phyloP scores from a whole-genome alignment of 2,329 filamentous ascomycete genomes.

The Penicillium sp. region DNA sequence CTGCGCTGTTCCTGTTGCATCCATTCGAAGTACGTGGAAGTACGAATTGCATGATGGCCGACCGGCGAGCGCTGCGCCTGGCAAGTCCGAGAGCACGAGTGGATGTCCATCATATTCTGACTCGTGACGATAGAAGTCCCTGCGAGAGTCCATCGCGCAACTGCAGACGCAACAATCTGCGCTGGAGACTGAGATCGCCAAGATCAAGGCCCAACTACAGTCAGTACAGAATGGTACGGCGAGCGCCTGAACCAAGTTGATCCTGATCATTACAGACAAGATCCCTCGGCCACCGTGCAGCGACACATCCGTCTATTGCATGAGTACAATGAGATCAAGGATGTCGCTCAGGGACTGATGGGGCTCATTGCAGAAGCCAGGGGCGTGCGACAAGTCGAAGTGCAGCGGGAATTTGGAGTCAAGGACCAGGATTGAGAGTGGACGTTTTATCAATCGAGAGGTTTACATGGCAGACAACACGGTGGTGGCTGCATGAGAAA shows the following conservation, averaged over 20 bases:
- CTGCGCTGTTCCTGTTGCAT: too few relatives aligned
- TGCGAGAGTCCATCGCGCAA: slow-evolving; percentile 29
- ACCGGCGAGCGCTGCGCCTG: too few relatives aligned
- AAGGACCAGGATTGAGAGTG: slow-evolving; percentile 34
- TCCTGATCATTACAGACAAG: too few relatives aligned
- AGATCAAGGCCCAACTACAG: slow-evolving; percentile 36
- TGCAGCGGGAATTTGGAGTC: slow-evolving; percentile 43
- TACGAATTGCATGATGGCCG: too few relatives aligned
- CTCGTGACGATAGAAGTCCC: slow-evolving; percentile 23
- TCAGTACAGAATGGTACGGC: too few relatives aligned
- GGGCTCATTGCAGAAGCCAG: slow-evolving; percentile 65
- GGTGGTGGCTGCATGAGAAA: too few relatives aligned
- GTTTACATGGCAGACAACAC: too few relatives aligned
- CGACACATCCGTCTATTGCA: slow-evolving; percentile 64
- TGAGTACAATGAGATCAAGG: slow-evolving; percentile 69
- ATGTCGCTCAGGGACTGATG: slow-evolving; percentile 64
- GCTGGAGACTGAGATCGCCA: slow-evolving; percentile 35
- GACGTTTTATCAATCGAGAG: too few relatives aligned
- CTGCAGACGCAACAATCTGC: slow-evolving; percentile 49
- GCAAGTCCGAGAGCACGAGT: too few relatives aligned
- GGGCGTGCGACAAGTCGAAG: slow-evolving; percentile 52
- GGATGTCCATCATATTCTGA: too few relatives aligned
- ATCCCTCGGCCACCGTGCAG: slow-evolving; percentile 55
- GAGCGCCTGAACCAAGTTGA: too few relatives aligned
- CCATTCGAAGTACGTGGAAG: too few relatives aligned